These are phyloP conservation scores for Talaromyces sp. DNA, from an alignment of 2,329 filamentous ascomycete genomes.

Conservation along the genomic window DNA sequence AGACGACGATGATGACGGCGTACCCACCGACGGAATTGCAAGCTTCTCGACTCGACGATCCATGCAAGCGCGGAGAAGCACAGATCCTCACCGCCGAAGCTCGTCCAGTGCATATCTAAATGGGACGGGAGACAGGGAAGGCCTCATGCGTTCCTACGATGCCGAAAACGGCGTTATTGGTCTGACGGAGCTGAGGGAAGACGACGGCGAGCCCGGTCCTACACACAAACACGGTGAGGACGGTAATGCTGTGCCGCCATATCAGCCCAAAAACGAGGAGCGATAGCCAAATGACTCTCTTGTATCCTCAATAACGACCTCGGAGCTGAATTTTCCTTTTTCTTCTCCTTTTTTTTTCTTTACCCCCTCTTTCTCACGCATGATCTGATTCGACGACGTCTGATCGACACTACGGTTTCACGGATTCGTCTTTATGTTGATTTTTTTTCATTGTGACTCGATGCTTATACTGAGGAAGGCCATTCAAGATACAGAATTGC, in stretches of 20 bases:
- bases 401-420: neutral
- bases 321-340: neutral
- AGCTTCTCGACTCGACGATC: conserved; percentile 84
- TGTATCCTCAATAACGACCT: neutral
- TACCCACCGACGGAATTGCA: conserved; percentile 86
- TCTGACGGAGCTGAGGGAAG: conserved; percentile 72
- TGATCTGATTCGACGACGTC: conserved; percentile 10
- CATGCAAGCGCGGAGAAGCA: conserved; percentile 81
- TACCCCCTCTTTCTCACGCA: neutral
- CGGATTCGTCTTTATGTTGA: neutral
- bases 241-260: conserved; percentile 19
- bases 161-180: conserved; percentile 74
- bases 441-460: neutral
- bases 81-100: conserved; percentile 54
- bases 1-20: conserved; percentile 64
- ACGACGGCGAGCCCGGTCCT: conserved; percentile 52
- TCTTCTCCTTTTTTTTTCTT: neutral
- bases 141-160: conserved; percentile 84
- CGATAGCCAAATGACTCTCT: conserved; percentile 16
- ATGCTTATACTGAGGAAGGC: neutral
- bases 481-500: neutral
- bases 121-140: conserved; percentile 63
- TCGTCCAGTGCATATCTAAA: conserved; percentile 57
- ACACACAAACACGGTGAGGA: conserved; percentile 26
- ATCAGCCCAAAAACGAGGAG: conserved; percentile 28